Conservation (phyloP, 2,329 filamentous ascomycete genomes). For the Graphilbum sp. region DNA sequence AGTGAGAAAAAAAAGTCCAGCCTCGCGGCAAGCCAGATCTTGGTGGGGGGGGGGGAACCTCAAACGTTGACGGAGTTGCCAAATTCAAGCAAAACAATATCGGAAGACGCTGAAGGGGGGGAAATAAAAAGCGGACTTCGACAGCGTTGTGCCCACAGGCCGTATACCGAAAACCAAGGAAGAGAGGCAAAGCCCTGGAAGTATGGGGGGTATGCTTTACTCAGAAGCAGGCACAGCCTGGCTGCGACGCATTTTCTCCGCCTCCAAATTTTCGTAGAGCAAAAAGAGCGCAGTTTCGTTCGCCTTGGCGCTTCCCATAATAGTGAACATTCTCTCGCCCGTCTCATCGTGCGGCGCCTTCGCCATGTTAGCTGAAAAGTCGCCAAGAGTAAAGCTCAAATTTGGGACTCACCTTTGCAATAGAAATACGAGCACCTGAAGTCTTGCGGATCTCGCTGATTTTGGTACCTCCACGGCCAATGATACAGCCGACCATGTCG, state of each 20-base stretch:
- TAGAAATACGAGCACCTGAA: slow-evolving; percentile 91
- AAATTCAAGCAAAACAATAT: slow-evolving; percentile 32
- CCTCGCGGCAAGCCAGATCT: slow-evolving; percentile 50
- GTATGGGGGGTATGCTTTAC: slow-evolving; percentile 23
- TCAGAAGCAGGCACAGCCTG: slow-evolving; percentile 42
- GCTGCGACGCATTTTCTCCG: slow-evolving; percentile 96
- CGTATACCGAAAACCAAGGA: not conserved
- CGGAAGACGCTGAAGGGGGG: not conserved
- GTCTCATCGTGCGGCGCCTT: slow-evolving; percentile 87
- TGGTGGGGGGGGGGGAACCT: slow-evolving; percentile 31
- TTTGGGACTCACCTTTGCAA: slow-evolving; percentile 54
- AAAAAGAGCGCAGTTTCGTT: slow-evolving; percentile 95
- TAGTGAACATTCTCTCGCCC: slow-evolving; percentile 98
- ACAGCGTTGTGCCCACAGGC: slow-evolving; percentile 1
- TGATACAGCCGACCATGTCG: slow-evolving; percentile 99
- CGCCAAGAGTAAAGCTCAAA: not conserved
- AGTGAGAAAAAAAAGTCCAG: slow-evolving; percentile 25
- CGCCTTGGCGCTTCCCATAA: slow-evolving; percentile 83
- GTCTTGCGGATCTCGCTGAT: slow-evolving; percentile 98
- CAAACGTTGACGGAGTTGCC: slow-evolving; percentile 26
- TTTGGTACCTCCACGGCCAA: slow-evolving; percentile 86
- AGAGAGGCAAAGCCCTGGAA: not conserved
- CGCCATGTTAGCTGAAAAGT: slow-evolving; percentile 8
- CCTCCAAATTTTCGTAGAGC: slow-evolving; percentile 95
- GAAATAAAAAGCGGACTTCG: slow-evolving; percentile 1